phyloP scores from a whole-genome alignment of 2,329 filamentous ascomycete genomes.

The Cladophialophora bantiana region DNA sequence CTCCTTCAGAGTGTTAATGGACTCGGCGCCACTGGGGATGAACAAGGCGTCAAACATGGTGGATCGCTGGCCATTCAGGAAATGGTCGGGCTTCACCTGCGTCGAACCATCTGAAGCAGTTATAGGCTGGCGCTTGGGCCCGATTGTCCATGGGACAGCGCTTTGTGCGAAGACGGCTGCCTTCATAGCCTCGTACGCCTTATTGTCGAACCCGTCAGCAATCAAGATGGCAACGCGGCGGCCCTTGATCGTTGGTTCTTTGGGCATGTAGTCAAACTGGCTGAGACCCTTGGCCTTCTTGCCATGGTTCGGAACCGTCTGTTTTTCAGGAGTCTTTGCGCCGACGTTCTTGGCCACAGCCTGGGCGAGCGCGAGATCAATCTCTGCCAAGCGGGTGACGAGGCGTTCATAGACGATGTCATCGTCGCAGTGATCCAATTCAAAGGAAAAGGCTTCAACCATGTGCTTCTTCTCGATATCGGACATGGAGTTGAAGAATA shows the following conservation, averaged over 20 bases:
- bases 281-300: constrained; percentile 71
- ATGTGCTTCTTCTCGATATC: constrained; percentile 71
- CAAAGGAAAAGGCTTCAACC: constrained; percentile 68
- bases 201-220: constrained; percentile 75
- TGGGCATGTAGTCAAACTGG: constrained; percentile 73
- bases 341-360: constrained; percentile 74
- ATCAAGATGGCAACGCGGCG: constrained; percentile 78
- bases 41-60: constrained; percentile 81
- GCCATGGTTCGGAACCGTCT: constrained; percentile 66
- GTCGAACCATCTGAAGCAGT: constrained; percentile 46
- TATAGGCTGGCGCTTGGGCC: constrained; percentile 69
- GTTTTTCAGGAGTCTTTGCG: constrained; percentile 54
- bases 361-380: constrained; percentile 73
- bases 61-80: constrained; percentile 79
- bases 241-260: constrained; percentile 70
- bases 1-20: constrained; percentile 68
- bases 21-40: constrained; percentile 74
- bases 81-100: constrained; percentile 73
- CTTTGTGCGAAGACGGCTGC: constrained; percentile 66
- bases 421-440: constrained; percentile 83
- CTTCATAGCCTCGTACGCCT: constrained; percentile 70
- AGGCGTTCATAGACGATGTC: constrained; percentile 76
- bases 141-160: constrained; percentile 77
- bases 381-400: constrained; percentile 70
- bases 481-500: constrained; percentile 82